phyloP scores from a whole-genome alignment of 2,329 filamentous ascomycete genomes.

The Simplicillium sp. region DNA sequence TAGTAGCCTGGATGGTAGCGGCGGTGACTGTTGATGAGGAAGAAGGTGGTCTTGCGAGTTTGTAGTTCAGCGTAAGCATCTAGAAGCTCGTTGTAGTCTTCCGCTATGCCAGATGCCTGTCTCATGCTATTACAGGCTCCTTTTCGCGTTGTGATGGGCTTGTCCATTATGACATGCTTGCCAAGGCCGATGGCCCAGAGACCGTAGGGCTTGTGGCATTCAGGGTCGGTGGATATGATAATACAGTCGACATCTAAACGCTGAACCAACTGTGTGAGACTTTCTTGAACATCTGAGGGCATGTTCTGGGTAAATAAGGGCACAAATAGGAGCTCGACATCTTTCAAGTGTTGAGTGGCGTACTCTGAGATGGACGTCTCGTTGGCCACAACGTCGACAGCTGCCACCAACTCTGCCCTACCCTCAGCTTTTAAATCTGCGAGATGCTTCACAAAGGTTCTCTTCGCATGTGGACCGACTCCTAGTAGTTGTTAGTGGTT shows the following conservation, averaged over 20 bases:
- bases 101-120: slow-evolving; percentile 2
- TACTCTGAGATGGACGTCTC: no score
- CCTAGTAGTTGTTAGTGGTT: no score
- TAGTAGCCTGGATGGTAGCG: slow-evolving; percentile 4
- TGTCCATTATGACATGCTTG: slow-evolving; percentile 6
- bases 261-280: background rate
- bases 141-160: slow-evolving; percentile 4
- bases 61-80: slow-evolving; percentile 4
- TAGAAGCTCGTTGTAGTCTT: slow-evolving; percentile 3
- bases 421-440: no score
- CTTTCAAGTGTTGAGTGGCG: background rate
- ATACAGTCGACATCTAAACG: slow-evolving; percentile 1
- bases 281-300: background rate
- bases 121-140: background rate
- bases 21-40: slow-evolving; percentile 5
- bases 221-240: slow-evolving; percentile 2
- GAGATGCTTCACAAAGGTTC: no score
- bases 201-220: slow-evolving; percentile 4
- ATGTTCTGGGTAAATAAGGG: background rate
- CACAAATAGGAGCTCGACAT: slow-evolving; percentile 3
- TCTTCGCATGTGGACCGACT: no score
- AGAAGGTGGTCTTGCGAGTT: slow-evolving; percentile 1
- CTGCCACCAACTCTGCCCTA: no score
- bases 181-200: slow-evolving; percentile 4
- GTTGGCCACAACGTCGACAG: no score